phyloP scores from a whole-genome alignment of 2,329 filamentous ascomycete species.

The Trichoderma brevicompactum region DNA sequence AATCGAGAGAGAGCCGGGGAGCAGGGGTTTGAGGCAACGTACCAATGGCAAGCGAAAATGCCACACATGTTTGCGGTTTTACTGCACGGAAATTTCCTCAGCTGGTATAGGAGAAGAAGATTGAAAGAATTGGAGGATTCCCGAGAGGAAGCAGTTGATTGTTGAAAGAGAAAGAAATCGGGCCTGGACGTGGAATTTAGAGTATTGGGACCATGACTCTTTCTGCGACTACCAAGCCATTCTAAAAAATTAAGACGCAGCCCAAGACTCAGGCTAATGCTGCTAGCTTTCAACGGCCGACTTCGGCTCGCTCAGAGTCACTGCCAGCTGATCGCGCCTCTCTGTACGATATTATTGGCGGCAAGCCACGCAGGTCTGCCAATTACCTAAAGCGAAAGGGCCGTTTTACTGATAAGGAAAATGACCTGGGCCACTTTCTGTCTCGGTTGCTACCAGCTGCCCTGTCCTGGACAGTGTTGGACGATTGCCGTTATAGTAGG shows the following conservation, averaged over 20 bases:
- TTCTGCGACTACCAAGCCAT: not conserved
- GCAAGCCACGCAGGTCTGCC: not conserved
- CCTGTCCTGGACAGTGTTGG: not conserved
- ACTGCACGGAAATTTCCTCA: not conserved
- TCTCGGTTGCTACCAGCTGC: not conserved
- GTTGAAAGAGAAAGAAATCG: conserved; percentile 8
- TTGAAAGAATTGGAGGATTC: not conserved
- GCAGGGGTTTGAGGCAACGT: conserved; percentile 43
- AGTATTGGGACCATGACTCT: conserved; percentile 31
- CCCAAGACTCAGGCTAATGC: not conserved
- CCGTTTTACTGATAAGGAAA: conserved; percentile 23
- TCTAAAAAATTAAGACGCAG: conserved; percentile 17
- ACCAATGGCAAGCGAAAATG: conserved; percentile 95
- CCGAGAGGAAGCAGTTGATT: not conserved
- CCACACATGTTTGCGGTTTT: conserved; percentile 79
- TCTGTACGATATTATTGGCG: conserved; percentile 27
- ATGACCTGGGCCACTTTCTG: not conserved
- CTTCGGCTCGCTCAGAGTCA: conserved; percentile 32
- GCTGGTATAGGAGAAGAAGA: conserved; percentile 16
- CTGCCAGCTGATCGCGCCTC: not conserved
- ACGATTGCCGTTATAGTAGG: conserved; percentile 1
- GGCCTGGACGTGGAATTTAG: conserved; percentile 9
- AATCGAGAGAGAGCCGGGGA: not conserved
- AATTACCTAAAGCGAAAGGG: conserved; percentile 25
- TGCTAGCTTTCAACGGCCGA: conserved; percentile 30